Percentiles rank a stretch among this genome's conserved stretches.
Conservation (phyloP, 73 alveolate species). For the Diophrys appendiculata region DNA sequence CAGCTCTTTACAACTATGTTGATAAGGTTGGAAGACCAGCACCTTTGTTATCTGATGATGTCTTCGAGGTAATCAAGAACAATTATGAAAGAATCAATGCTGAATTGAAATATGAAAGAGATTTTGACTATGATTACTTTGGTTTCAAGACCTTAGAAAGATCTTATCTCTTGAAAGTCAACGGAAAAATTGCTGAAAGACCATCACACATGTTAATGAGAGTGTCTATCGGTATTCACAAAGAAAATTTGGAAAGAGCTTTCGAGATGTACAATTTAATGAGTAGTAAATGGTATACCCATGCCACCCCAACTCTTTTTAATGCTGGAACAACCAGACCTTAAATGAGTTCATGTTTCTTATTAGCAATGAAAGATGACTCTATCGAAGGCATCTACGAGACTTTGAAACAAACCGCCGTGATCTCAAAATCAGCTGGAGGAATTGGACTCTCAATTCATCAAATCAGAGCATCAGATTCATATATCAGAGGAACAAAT, state of each 20-base stretch:
- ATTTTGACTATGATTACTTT: constrained; percentile 89
- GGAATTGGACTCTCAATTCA: constrained; percentile 94
- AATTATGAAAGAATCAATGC: constrained; percentile 61
- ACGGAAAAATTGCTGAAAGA: constrained; percentile 78
- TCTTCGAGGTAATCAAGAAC: constrained; percentile 56
- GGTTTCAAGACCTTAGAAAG: constrained; percentile 97
- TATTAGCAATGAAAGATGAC: constrained; percentile 83
- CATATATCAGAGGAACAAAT: constrained; percentile 93
- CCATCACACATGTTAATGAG: constrained; percentile 88
- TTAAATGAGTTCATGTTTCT: constrained; percentile 91
- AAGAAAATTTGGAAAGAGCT: constrained; percentile 59
- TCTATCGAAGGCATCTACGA: constrained; percentile 94
- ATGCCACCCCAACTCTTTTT: constrained; percentile 97
- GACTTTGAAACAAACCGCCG: constrained; percentile 84
- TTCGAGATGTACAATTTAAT: constrained; percentile 77
- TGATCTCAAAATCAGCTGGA: constrained; percentile 93
- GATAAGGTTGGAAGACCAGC: constrained; percentile 55
- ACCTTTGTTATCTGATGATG: constrained; percentile 61
- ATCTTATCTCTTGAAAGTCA: constrained; percentile 78
- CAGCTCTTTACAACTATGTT: constrained; percentile 36
- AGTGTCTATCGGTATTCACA: constrained; percentile 74
- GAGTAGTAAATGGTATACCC: constrained; percentile 88
- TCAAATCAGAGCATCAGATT: constrained; percentile 84
- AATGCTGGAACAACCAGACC: constrained; percentile 93
- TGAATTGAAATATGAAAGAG: constrained; percentile 54